Evolutionary conservation across 2,329 filamentous ascomycete genomes (phyloP), one percentile per base, ranked within the genome.

Genomic region (Claviceps fusiformis): DNA sequence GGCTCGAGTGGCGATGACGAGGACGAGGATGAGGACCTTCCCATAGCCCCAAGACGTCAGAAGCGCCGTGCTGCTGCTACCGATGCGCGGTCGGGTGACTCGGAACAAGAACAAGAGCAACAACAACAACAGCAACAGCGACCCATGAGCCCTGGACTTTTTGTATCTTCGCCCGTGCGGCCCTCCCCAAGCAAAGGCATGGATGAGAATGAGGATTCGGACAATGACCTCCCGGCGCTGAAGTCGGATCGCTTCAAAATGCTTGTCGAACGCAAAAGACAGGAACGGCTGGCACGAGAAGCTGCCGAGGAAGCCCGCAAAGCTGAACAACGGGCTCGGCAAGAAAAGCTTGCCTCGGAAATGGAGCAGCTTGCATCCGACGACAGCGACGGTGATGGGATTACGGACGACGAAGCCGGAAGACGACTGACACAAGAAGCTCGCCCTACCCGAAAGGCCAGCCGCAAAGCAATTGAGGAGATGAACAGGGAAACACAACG

Each of bases 401-500:
- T 81, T 52, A 77, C 75, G 2, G 82, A 86, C 56, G 82, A 82
- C 39, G 82, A 82, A 31, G 79, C 74, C 45, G 84, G 78, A n/a
- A 76, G 75, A 47, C 81, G 75, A 58, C 72, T 93, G 48, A 87
- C 86, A 0, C 87, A 91, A 64, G 74, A 79, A 44, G 75, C 79
- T 31, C 82, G 85, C 4, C 85, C 89, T 5, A 78, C 81, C 10
- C 81, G 93, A 13, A 95, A 93, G 67, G 91, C 93, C 0, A 92
- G 91, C 73, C 97, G 92, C 73, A 96, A 90, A 71, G 93, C 93
- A 0, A 68, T 96, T 46, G 89, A 96, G 66, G 92, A 97, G 62
- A 96, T 98, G 86, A 86, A 87, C 62, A 82, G 89, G 56, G 93
- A 98, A 70, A 96, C 92, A 1, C 93, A 98, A 72, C 83, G 93